Base-by-base conservation (phyloP, 2,329 filamentous ascomycete genomes). In the Phialocephala subalpina region DNA sequence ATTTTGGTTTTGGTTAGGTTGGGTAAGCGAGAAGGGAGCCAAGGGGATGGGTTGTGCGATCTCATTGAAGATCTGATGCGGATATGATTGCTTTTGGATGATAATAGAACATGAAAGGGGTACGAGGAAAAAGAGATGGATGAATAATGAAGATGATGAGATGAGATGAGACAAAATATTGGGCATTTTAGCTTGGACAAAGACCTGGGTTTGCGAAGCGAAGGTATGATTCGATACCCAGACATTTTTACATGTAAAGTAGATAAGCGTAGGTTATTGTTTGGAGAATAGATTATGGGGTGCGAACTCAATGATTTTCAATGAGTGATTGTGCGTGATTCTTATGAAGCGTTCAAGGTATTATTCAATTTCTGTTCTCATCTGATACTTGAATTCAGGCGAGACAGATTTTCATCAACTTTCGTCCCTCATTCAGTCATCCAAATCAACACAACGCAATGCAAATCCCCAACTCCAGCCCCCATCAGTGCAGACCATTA, bases 401-500 rank as follows among this genome's bases (percentile, higher is more conserved):
- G n/a, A n/a, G n/a, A n/a, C n/a, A n/a, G n/a, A n/a, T n/a, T n/a
- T n/a, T n/a, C n/a, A 16, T 42, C 2, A 18, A 18, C n/a, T 6
- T 42, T 42, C 40, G 40, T 42, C 9, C 20, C 45, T 11, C 27
- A 6, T 53, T 33, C 22, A 53, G 3, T 33, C 25, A 27, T 29
- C 3, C 5, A 53, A 53, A 20, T 20, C 45, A 49, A 49, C 45
- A 18, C 12, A 53, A 29, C 18, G 3, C 36, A 60, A 56, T 38
- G 14, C 49, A 60, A 47, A n/a, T 40, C 22, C 62, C 40, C 35
- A 14, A 60, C 60, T 20, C 40, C 38, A 25, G n/a, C 27, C 22
- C 25, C 16, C 11, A 53, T 4, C n/a, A 16, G 18, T 29, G 33
- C 60, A 56, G 16, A 27, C 45, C 36, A 58, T 69, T 35, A 71